Evolutionary conservation across 306 rosid genomes (phyloP).

Genomic region (Inga oerstediana): DNA sequence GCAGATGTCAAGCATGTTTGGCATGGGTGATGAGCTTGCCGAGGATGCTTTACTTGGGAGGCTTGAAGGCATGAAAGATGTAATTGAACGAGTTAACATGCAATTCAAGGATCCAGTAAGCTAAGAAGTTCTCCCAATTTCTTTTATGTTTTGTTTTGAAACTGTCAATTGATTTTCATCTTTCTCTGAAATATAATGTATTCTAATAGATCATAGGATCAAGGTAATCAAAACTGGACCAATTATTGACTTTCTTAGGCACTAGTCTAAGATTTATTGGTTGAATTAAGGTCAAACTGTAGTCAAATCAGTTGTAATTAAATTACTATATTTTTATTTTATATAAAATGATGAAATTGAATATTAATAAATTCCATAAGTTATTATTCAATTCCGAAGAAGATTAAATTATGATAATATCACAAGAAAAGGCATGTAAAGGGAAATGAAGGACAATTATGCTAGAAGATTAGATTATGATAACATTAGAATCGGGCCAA

Average conservation of each 20-base stretch:
- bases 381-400: background rate
- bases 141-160: constrained; percentile 24
- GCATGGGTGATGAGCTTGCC: constrained; percentile 91
- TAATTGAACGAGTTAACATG: constrained; percentile 89
- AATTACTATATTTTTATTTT: too few relatives aligned
- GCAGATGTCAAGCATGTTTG: constrained; percentile 93
- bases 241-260: background rate
- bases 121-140: constrained; percentile 32
- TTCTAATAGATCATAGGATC: background rate
- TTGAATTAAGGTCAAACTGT: background rate
- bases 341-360: too few relatives aligned
- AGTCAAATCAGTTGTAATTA: background rate
- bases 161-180: constrained; percentile 10
- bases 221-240: background rate
- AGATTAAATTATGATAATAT: background rate
- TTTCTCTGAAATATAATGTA: background rate
- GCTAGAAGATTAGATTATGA: background rate
- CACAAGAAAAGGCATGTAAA: background rate
- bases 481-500: background rate
- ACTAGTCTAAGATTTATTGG: background rate
- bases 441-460: background rate
- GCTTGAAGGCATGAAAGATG: constrained; percentile 96
- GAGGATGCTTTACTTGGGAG: constrained; percentile 93
- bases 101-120: constrained; percentile 96
- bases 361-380: background rate